Conservation (phyloP, 2,329 filamentous ascomycete genomes). For the Hyphodiscus sp. region DNA sequence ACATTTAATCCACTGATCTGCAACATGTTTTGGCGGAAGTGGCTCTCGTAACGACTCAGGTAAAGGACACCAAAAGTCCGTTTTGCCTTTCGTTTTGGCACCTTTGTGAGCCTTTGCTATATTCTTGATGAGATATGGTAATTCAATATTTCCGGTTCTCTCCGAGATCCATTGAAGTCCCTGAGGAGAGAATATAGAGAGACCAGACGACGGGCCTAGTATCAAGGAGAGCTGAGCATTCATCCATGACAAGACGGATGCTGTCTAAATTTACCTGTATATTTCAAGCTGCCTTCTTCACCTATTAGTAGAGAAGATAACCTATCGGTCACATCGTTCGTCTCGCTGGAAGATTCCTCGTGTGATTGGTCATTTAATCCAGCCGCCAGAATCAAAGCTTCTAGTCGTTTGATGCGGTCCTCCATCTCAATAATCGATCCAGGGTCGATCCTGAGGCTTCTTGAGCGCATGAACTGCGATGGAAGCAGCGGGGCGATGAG, state of each 20-base stretch:
- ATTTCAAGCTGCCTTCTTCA: slow-evolving; percentile 11
- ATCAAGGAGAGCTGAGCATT: slow-evolving; percentile 1
- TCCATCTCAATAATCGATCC: slow-evolving; percentile 18
- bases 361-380: slow-evolving; percentile 7
- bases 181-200: slow-evolving; percentile 22
- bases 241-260: not conserved
- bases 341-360: slow-evolving; percentile 11
- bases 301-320: slow-evolving; percentile 19
- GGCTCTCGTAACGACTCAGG: slow-evolving; percentile 12
- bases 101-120: not conserved
- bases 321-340: slow-evolving; percentile 17
- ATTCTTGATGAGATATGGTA: not conserved
- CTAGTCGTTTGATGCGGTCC: slow-evolving; percentile 22
- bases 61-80: slow-evolving; percentile 15
- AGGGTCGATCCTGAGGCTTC: not conserved
- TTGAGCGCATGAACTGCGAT: slow-evolving; percentile 5
- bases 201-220: slow-evolving; percentile 20
- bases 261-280: slow-evolving; percentile 14
- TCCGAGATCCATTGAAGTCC: slow-evolving; percentile 21
- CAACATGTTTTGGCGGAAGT: slow-evolving; percentile 18
- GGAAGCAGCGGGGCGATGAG: not conserved
- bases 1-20: slow-evolving; percentile 16
- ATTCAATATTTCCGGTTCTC: slow-evolving; percentile 11
- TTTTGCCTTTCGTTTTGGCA: not conserved
- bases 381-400: slow-evolving; percentile 17